Base-by-base conservation (phyloP, 805 yeast genomes). In the Sugiyamaella qingdaonensis region DNA sequence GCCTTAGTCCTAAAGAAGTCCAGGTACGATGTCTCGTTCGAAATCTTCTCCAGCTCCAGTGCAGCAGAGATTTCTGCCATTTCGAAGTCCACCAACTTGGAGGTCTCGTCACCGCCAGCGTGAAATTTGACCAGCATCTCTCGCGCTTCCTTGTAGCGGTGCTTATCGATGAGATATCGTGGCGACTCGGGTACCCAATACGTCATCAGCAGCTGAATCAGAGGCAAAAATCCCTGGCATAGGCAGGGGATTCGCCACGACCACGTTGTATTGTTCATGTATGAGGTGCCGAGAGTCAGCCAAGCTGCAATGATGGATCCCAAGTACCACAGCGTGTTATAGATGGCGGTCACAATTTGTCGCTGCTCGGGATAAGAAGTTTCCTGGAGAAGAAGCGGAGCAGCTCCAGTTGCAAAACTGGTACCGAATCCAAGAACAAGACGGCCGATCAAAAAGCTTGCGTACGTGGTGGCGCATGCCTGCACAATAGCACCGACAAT, bases 141-240 rank as follows among this genome's bases (percentile, higher is more conserved):
- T 36, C 79, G 72, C 1, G 91, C 92, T 42, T 76, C 73, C 16
- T 78, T 82, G 51, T 78, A 63, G 27, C 77, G 69, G 57, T 78
- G 79, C 57, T 79, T 78, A 50, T 78, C 79, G 33, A 91, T 88
- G 63, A 79, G 82, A 70, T 77, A 91, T 54, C 97, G 76, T 0
- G 97, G 96, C 37, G 91, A 82, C 68, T 91, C 97, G 0, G 97
- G 97, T n/a, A 89, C 70, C 41, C 81, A 78, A 42, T 80, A 63
- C 37, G 74, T 64, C 32, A 74, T 71, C 18, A 44, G 68, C 33
- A 54, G 82, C 80, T 86, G 72, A 50, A 84, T 64, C 42, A 86
- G 68, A 48, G 88, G 55, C 64, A 84, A 82, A 39, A 84, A 58
- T 53, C 81, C 73, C 71, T 86, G 95, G 61, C 85, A 69, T 2